Evolutionary conservation across 129 eudicot species (phyloP).

Genomic region (Deinandra increscens): DNA sequence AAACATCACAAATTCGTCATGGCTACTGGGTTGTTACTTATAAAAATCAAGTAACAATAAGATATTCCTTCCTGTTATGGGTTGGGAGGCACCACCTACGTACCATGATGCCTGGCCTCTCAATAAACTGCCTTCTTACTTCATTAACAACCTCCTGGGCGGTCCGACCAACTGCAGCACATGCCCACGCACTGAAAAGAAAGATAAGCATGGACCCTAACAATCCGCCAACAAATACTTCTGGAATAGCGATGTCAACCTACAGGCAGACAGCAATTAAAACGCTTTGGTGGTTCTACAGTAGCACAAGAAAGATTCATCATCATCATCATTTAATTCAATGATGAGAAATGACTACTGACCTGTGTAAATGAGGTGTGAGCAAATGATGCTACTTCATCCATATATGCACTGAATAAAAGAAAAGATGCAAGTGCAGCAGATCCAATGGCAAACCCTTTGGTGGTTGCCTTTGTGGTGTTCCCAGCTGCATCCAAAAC

Average conservation of each 20-base stretch:
- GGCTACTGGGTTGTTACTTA: too few species aligned
- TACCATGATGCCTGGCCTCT: constrained; percentile 99
- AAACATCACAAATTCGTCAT: too few species aligned
- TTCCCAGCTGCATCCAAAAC: too few species aligned
- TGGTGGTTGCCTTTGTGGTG: constrained; percentile 96
- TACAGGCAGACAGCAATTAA: constrained; percentile 26
- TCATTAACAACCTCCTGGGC: constrained; percentile 99
- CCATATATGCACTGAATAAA: constrained; percentile 97
- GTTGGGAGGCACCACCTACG: too few species aligned
- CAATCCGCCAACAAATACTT: constrained; percentile 94
- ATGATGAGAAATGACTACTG: too few species aligned
- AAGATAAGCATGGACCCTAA: constrained; percentile 97
- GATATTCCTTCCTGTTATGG: too few species aligned
- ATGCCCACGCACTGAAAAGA: constrained; percentile 98
- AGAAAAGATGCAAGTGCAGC: constrained; percentile 98
- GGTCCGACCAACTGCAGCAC: constrained; percentile 95
- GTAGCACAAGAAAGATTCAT: too few species aligned
- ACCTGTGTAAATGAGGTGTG: not conserved
- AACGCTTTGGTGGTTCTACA: too few species aligned
- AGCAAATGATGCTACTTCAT: constrained; percentile 88
- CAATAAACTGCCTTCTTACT: constrained; percentile 97
- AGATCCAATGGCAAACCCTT: constrained; percentile 97
- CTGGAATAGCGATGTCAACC: constrained; percentile 99
- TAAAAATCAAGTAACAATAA: too few species aligned
- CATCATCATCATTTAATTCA: too few species aligned